These are phyloP conservation scores for Fraxinus cuspidata DNA, from an alignment of 257 asterid species.

Conservation along the genomic window DNA sequence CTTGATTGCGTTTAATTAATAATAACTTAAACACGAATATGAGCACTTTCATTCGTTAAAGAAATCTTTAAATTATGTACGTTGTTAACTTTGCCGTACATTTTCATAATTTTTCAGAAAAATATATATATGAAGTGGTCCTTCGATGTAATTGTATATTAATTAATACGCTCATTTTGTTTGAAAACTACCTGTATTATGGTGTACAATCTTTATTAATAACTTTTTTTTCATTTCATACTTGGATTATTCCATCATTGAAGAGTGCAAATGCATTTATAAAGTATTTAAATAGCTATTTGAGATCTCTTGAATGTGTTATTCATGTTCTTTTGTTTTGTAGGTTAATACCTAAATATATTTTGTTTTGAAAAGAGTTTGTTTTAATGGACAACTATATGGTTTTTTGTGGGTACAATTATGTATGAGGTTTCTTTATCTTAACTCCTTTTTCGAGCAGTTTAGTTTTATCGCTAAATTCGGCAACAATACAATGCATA, in stretches of 20 bases:
- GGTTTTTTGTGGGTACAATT: no score
- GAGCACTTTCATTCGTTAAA: not conserved
- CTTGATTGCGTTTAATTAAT: not conserved
- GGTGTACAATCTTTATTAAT: not conserved
- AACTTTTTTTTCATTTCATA: not conserved
- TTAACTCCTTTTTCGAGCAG: no score
- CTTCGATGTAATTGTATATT: not conserved
- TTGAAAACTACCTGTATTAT: not conserved
- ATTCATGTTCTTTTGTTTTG: not conserved
- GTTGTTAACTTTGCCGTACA: not conserved
- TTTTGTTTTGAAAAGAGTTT: not conserved
- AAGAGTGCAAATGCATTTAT: no score
- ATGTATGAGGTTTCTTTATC: no score
- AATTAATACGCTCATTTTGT: not conserved
- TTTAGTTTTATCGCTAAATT: no score
- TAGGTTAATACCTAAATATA: not conserved
- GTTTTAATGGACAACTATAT: not conserved
- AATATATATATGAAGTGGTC: not conserved
- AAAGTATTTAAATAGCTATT: not conserved
- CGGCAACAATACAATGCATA: no score
- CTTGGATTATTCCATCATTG: no score
- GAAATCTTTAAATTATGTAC: not conserved
- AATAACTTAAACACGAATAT: not conserved
- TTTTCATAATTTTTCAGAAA: no score
- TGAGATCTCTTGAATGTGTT: not conserved